Conservation (phyloP, 768 basidiomycete species). For the Leccinum subgranulosum region DNA sequence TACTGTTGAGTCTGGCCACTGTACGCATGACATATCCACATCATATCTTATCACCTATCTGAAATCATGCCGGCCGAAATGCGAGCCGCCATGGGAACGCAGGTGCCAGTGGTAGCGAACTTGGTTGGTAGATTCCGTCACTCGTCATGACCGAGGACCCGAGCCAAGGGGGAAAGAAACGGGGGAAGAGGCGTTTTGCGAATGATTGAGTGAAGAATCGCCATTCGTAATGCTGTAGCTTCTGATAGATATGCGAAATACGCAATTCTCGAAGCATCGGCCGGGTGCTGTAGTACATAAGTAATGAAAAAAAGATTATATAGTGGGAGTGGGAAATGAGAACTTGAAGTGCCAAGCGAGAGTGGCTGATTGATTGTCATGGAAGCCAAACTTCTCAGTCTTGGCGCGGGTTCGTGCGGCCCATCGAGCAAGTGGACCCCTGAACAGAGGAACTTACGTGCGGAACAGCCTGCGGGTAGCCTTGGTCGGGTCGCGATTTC, state of each 20-base stretch:
- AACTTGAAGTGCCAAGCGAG: constrained; percentile 2
- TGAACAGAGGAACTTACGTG: neutral
- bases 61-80: neutral
- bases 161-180: neutral
- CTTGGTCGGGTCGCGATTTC: neutral
- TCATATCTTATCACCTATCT: neutral
- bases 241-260: constrained; percentile 6
- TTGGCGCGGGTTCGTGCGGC: constrained; percentile 4
- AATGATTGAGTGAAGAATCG: neutral
- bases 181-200: neutral
- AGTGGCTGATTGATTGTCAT: constrained; percentile 16
- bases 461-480: neutral
- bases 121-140: neutral
- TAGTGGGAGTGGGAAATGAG: neutral
- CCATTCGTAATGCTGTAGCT: constrained; percentile 4
- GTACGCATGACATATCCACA: neutral
- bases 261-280: constrained; percentile 5
- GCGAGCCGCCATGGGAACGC: neutral
- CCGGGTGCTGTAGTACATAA: neutral
- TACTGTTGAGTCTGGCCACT: neutral
- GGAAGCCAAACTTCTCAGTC: constrained; percentile 4
- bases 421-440: neutral
- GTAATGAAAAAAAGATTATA: constrained; percentile 1
- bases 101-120: neutral
- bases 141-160: neutral